A percentile compares a stretch with the other conserved stretches of the same genome.
Conservation (phyloP, 352 stramenopile genomes). For the Pythium pyrilobum region DNA sequence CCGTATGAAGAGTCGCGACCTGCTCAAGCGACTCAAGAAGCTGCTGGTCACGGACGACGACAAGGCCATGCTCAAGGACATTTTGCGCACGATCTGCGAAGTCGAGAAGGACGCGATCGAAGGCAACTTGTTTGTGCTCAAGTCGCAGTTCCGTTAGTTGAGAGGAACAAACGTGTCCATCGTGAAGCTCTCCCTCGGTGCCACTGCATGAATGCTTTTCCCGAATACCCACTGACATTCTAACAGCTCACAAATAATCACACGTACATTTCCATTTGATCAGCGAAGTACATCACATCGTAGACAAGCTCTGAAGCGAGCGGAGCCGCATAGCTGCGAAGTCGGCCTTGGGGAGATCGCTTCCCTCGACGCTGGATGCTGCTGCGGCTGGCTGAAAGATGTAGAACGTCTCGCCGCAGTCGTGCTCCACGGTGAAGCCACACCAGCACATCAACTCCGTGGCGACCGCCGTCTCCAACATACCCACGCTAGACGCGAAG, state of each 20-base stretch:
- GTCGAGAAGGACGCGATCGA: slow-evolving; percentile 84
- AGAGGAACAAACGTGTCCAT: too few species aligned
- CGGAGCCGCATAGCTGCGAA: slow-evolving; percentile 3
- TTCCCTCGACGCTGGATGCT: too few species aligned
- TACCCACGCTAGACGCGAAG: slow-evolving; percentile 50
- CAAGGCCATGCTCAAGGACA: slow-evolving; percentile 80
- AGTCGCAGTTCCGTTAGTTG: slow-evolving; percentile 81
- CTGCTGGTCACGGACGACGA: slow-evolving; percentile 77
- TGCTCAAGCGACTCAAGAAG: slow-evolving; percentile 81
- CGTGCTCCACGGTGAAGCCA: slow-evolving; percentile 28
- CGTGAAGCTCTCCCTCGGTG: too few species aligned
- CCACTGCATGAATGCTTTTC: too few species aligned
- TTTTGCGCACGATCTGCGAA: slow-evolving; percentile 83
- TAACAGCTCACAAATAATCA: not conserved
- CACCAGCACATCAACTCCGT: slow-evolving; percentile 46
- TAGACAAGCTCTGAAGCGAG: not conserved
- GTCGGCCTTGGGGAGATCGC: not conserved
- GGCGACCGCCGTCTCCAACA: not conserved
- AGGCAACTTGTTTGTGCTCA: slow-evolving; percentile 73
- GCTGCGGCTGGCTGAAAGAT: slow-evolving; percentile 14
- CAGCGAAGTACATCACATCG: not conserved
- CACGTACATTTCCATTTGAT: not conserved
- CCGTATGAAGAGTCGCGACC: slow-evolving; percentile 70
- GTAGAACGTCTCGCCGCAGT: slow-evolving; percentile 38
- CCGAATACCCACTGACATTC: too few species aligned